Percentiles rank a stretch among this genome's conserved stretches.
Evolutionary conservation across 2,329 filamentous ascomycete genomes (phyloP).

Genomic region (Penicillium sp.): DNA sequence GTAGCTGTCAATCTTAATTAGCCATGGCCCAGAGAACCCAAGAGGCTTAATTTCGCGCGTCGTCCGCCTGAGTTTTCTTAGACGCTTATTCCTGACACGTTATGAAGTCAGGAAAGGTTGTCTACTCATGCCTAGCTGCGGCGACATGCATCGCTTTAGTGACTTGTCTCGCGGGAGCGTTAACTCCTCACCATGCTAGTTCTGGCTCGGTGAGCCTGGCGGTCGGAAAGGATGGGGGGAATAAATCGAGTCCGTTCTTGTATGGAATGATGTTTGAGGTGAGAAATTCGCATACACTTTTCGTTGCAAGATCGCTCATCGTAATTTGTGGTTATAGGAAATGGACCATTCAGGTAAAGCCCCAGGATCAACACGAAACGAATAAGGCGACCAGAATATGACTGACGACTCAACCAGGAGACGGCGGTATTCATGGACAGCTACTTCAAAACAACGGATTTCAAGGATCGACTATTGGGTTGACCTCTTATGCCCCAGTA

Average conservation of each 20-base stretch:
- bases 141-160: constrained; percentile 6
- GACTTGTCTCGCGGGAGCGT: constrained; percentile 3
- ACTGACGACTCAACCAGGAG: constrained; percentile 27
- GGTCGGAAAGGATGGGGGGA: constrained; percentile 36
- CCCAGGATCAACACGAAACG: background rate
- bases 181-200: constrained; percentile 3
- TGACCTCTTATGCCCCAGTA: constrained; percentile 38
- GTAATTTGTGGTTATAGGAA: constrained; percentile 30
- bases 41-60: background rate
- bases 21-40: background rate
- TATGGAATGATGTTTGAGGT: constrained; percentile 49
- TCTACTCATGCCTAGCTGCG: constrained; percentile 8
- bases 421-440: constrained; percentile 44
- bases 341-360: constrained; percentile 42
- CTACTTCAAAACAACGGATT: constrained; percentile 45
- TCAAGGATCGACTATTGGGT: constrained; percentile 35
- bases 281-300: background rate
- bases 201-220: constrained; percentile 35
- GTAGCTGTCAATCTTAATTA: background rate
- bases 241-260: constrained; percentile 41
- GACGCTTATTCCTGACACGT: constrained; percentile 1
- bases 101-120: constrained; percentile 14
- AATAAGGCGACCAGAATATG: background rate
- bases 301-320: background rate
- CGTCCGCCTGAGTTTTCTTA: background rate